These are phyloP conservation scores for Arabidopsis suecica DNA, from an alignment of 345 rosid genomes.

Conservation along the genomic window DNA sequence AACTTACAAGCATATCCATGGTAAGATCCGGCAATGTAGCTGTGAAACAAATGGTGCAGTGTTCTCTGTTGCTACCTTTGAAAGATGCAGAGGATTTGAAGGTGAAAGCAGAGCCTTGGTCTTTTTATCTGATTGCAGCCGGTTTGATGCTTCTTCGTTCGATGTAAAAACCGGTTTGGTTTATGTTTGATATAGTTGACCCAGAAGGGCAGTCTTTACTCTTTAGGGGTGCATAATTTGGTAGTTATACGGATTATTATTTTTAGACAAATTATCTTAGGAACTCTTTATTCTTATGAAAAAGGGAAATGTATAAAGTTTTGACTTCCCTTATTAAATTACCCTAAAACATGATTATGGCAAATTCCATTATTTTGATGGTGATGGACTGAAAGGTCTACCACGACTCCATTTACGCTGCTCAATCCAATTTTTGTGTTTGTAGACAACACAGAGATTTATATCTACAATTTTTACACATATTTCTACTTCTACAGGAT, in stretches of 20 bases:
- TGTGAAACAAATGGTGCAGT: slow-evolving; percentile 10
- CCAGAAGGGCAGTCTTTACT: neutral
- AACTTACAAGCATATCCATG: slow-evolving; percentile 6
- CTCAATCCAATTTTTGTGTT: slow-evolving; percentile 11
- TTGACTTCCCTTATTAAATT: slow-evolving; percentile 16
- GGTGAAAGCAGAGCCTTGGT: slow-evolving; percentile 22
- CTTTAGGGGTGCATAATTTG: neutral
- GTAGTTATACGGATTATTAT: neutral
- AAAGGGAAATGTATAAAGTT: neutral
- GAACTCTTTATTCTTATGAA: neutral
- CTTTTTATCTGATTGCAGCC: neutral
- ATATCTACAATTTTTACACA: neutral
- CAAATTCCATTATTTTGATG: slow-evolving; percentile 38
- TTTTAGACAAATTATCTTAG: neutral
- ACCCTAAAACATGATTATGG: slow-evolving; percentile 21
- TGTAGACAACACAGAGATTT: neutral
- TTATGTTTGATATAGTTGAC: slow-evolving; percentile 16
- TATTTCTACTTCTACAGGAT: neutral
- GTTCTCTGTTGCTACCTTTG: slow-evolving; percentile 10
- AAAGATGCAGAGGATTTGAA: slow-evolving; percentile 2
- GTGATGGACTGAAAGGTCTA: slow-evolving; percentile 31
- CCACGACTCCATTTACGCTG: slow-evolving; percentile 33
- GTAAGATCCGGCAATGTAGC: neutral
- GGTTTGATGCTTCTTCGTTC: slow-evolving; percentile 24
- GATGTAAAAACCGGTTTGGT: slow-evolving; percentile 26